Evolutionary conservation across 2,329 filamentous ascomycete species (phyloP).

Genomic region (Alternaria alternata): DNA sequence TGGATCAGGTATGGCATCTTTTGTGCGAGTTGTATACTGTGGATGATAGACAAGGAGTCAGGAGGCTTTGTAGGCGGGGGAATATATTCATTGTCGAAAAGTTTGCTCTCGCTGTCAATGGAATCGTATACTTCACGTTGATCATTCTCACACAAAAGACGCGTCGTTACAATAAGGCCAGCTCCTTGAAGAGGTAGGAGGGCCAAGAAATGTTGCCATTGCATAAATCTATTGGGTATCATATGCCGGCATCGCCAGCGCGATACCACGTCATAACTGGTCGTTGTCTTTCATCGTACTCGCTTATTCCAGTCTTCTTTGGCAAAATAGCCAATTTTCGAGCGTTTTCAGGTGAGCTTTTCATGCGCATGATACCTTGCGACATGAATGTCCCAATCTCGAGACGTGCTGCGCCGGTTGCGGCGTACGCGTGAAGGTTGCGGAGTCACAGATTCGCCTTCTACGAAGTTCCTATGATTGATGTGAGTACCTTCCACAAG

Average conservation of each 20-base stretch:
- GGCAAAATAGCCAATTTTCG: neutral
- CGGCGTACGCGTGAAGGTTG: slow-evolving; percentile 16
- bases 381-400: slow-evolving; percentile 9
- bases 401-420: slow-evolving; percentile 19
- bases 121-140: neutral
- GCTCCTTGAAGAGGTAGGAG: neutral
- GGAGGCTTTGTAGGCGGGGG: neutral
- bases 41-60: neutral
- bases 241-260: slow-evolving; percentile 1
- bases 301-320: neutral
- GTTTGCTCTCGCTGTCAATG: neutral
- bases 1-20: slow-evolving; percentile 12
- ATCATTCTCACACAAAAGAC: neutral
- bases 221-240: slow-evolving; percentile 21
- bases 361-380: slow-evolving; percentile 16
- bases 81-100: neutral
- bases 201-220: slow-evolving; percentile 8
- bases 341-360: slow-evolving; percentile 13
- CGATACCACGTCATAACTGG: neutral
- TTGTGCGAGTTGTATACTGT: neutral
- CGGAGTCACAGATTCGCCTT: slow-evolving; percentile 11
- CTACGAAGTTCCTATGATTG: slow-evolving; percentile 17
- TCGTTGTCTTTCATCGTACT: neutral
- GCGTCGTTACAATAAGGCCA: neutral
- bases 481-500: slow-evolving; percentile 17